Percentiles rank a stretch among this genome's conserved stretches.
These are phyloP conservation scores for Sordaria brevicollis DNA, from an alignment of 495 filamentous ascomycete genomes.

Conservation along the genomic window DNA sequence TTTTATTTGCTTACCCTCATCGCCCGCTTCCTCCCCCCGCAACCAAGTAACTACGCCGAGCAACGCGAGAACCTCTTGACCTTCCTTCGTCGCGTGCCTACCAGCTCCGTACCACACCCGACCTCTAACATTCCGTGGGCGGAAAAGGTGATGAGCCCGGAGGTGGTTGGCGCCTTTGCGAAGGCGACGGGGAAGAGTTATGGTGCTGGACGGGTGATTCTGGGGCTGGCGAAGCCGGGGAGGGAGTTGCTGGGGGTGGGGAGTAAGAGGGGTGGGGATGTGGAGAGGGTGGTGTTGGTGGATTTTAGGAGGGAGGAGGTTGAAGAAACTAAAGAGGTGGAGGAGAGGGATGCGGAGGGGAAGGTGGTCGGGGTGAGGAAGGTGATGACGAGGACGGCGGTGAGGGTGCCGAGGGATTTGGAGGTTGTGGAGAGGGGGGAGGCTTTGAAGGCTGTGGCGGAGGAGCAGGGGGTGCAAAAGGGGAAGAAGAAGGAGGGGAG, in stretches of 20 bases:
- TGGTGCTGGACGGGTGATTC: conserved; percentile 37
- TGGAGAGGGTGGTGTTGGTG: conserved; percentile 63
- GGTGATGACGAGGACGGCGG: conserved; percentile 24
- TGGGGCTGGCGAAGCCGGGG: conserved; percentile 63
- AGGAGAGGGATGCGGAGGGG: conserved; percentile 45
- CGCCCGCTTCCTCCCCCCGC: conserved; percentile 42
- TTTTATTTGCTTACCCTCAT: conserved; percentile 65
- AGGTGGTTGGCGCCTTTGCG: conserved; percentile 39
- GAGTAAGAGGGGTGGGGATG: conserved; percentile 53
- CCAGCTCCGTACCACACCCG: conserved; percentile 16
- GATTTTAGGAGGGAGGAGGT: conserved; percentile 48
- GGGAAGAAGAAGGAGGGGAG: not conserved
- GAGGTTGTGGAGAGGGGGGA: conserved; percentile 17
- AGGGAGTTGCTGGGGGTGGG: conserved; percentile 54
- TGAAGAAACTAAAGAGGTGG: conserved; percentile 42
- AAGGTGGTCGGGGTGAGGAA: too few species aligned
- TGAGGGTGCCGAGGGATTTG: conserved; percentile 10
- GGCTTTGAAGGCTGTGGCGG: conserved; percentile 11
- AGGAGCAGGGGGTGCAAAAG: not conserved
- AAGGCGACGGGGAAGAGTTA: conserved; percentile 33
- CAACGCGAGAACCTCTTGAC: conserved; percentile 46
- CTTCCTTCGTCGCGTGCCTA: conserved; percentile 41
- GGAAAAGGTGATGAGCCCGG: conserved; percentile 68
- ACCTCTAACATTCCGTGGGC: conserved; percentile 51
- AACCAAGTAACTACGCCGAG: conserved; percentile 27